Base-by-base conservation (phyloP, 306 rosid genomes). In the Lablab purpureus region DNA sequence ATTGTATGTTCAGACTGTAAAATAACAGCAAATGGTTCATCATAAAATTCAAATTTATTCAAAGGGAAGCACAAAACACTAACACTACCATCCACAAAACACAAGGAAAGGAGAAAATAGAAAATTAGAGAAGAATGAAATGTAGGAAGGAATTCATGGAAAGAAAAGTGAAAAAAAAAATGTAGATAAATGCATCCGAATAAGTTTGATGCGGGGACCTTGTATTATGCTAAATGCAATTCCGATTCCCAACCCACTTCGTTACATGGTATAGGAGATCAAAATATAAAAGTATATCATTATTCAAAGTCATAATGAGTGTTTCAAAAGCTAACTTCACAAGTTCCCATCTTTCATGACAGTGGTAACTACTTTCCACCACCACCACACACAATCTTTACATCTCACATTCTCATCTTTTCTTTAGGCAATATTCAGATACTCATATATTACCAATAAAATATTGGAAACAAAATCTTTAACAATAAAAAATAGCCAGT, bases 311-410 rank as follows among this genome's bases (percentile, higher is more conserved):
- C 55, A 62, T 62, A 64, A 18, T 7, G n/a, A 63, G 25, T 28
- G 69, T 82, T 78, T 40, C 56, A 25, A 15, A 5, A 27, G 27
- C 55, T n/a, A 69, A 68, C 72, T 69, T 37, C 14, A 25, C 73
- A 76, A 65, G 73, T 34, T 65, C 51, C 71, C 55, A 56, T 58
- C 64, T 59, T 32, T 19, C n/a, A 43, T 47, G 47, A 54, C 51
- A 17, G 11, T 52, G 22, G 58, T 71, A 71, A 71, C 15, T 41
- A 45, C 23, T 75, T 67, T 75, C 59, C 60, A 56, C 40, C 56
- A 21, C 52, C 1, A 68, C n/a, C 51, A 72, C 46, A 40, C 34
- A 43, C 56, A 22, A 23, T 45, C 74, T 19, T 21, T 5, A 14
- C 52, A 59, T 18, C 37, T 58, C 34, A 21, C 19, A 69, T 36